Percentiles rank a stretch among this genome's conserved stretches.
These are phyloP conservation scores for Gigaspora rosea DNA, from an alignment of 192 early-diverging fungal genomes.

Conservation along the genomic window DNA sequence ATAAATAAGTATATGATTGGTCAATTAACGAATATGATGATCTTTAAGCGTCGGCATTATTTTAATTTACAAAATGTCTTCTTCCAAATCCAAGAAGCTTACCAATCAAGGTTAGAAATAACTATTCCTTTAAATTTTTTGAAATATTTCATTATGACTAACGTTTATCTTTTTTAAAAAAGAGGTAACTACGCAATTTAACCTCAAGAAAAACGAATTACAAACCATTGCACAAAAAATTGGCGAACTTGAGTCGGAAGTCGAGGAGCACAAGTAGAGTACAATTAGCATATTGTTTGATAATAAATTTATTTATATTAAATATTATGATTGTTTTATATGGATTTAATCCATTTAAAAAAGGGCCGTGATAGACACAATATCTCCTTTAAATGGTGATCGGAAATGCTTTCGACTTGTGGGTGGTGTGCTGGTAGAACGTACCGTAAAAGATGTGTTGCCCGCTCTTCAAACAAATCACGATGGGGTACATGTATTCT, in stretches of 20 bases:
- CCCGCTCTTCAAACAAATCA: slow-evolving; percentile 86
- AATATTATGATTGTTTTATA: neutral
- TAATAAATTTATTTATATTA: neutral
- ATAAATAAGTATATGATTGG: too few relatives aligned
- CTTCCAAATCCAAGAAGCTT: slow-evolving; percentile 3
- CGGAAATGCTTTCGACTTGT: slow-evolving; percentile 94
- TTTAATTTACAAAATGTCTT: too few relatives aligned
- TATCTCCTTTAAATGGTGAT: slow-evolving; percentile 72
- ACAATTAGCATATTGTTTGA: slow-evolving; percentile 3
- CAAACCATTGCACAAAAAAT: slow-evolving; percentile 85
- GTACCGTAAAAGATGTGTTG: slow-evolving; percentile 88
- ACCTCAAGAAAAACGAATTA: slow-evolving; percentile 75
- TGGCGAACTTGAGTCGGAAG: slow-evolving; percentile 90
- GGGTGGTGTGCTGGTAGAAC: slow-evolving; percentile 91
- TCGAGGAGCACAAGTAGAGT: slow-evolving; percentile 87
- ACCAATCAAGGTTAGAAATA: neutral
- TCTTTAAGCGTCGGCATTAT: too few relatives aligned
- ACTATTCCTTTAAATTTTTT: neutral
- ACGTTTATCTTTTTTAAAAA: neutral
- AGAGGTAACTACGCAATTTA: slow-evolving; percentile 58
- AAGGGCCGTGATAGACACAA: slow-evolving; percentile 92
- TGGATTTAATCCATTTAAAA: neutral
- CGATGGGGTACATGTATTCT: slow-evolving; percentile 61
- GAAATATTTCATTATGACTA: neutral
- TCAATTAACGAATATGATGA: too few relatives aligned